phyloP scores from a whole-genome alignment of 2,329 filamentous ascomycete species.

The Penicillium sp. region DNA sequence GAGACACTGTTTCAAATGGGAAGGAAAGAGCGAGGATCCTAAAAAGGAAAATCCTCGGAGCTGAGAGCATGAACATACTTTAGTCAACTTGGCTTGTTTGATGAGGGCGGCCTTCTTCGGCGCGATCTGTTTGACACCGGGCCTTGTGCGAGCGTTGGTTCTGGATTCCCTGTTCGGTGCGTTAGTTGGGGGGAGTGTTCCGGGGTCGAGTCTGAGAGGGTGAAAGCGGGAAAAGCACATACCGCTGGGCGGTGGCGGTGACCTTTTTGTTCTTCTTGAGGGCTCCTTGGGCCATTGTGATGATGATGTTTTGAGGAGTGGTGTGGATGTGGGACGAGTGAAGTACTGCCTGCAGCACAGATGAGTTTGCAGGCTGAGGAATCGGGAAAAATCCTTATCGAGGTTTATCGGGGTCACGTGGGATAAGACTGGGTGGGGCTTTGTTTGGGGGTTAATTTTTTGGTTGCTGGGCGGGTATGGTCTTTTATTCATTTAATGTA shows the following conservation, averaged over 20 bases:
- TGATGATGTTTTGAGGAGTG: not conserved
- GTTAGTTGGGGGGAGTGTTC: not conserved
- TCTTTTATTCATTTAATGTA: too few relatives aligned
- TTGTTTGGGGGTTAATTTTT: not conserved
- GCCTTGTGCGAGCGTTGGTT: constrained; percentile 49
- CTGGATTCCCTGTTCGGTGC: not conserved
- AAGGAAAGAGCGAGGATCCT: not conserved
- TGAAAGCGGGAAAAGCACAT: constrained; percentile 9
- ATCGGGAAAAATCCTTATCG: constrained; percentile 8
- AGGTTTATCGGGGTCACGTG: constrained; percentile 4
- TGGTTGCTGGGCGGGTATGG: not conserved
- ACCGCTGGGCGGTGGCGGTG: constrained; percentile 39
- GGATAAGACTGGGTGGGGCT: not conserved
- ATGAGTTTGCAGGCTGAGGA: not conserved
- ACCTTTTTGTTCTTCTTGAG: constrained; percentile 46
- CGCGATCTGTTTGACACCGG: constrained; percentile 61
- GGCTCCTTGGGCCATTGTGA: constrained; percentile 48
- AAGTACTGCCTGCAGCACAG: constrained; percentile 9
- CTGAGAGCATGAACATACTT: constrained; percentile 42
- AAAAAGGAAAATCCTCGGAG: not conserved
- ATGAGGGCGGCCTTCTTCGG: constrained; percentile 64
- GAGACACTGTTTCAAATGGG: not conserved
- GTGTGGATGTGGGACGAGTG: not conserved
- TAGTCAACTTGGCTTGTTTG: constrained; percentile 61
- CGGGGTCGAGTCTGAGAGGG: not conserved